These are phyloP conservation scores for Kingdonia uniflora DNA, from an alignment of 164 flowering plant species.

Conservation along the genomic window DNA sequence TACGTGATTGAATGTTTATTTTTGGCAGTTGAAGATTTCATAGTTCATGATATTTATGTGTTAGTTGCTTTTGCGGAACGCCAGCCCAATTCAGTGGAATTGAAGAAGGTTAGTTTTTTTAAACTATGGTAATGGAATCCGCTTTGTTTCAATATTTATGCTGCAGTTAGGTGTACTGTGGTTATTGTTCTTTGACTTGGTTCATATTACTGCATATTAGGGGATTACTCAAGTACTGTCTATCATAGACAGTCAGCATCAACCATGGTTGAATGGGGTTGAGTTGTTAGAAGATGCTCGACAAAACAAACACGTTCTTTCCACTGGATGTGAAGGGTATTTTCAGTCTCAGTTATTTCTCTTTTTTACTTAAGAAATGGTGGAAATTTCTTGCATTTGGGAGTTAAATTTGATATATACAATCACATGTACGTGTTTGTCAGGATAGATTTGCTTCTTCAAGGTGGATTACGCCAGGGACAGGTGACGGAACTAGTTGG, in stretches of 20 bases:
- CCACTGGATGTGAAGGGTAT: slow-evolving; percentile 69
- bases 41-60: slow-evolving; percentile 45
- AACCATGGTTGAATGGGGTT: slow-evolving; percentile 60
- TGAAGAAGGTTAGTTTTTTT: slow-evolving; percentile 40
- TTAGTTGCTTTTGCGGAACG: slow-evolving; percentile 42
- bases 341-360: not conserved
- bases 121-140: not conserved
- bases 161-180: not conserved
- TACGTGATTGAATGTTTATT: not conserved
- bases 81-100: slow-evolving; percentile 27
- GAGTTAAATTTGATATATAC: too few species aligned
- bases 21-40: slow-evolving; percentile 69
- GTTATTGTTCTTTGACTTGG: not conserved
- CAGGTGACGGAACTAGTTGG: slow-evolving; percentile 75
- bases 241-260: slow-evolving; percentile 41
- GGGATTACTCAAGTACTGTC: slow-evolving; percentile 55
- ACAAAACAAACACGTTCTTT: slow-evolving; percentile 33
- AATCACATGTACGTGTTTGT: not conserved
- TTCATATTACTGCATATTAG: slow-evolving; percentile 15
- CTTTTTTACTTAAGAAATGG: too few species aligned
- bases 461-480: slow-evolving; percentile 54
- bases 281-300: slow-evolving; percentile 51
- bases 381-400: too few species aligned
- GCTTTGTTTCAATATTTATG: too few species aligned
- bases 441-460: slow-evolving; percentile 55